These are phyloP conservation scores for Amphibolis antarctica DNA, from an alignment of 106 monocot species.

Conservation along the genomic window DNA sequence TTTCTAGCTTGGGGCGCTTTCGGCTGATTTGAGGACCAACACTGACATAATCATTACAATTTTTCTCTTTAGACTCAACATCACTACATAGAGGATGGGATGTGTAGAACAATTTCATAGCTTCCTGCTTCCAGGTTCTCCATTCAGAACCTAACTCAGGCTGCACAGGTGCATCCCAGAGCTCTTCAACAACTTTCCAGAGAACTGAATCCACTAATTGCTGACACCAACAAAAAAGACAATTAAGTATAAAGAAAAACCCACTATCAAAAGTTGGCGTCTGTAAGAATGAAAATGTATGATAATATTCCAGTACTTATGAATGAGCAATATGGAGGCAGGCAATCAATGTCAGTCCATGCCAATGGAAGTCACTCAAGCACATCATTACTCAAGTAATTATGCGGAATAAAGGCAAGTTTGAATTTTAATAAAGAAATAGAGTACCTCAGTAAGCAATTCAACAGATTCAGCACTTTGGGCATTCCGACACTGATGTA, in stretches of 20 bases:
- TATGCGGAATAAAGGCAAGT: neutral
- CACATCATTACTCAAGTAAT: neutral
- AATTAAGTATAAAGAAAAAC: neutral
- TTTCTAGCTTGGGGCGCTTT: constrained; percentile 66
- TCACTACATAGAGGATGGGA: constrained; percentile 23
- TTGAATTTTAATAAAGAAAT: neutral
- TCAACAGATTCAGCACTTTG: constrained; percentile 65
- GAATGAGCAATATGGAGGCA: no score
- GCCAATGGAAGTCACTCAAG: neutral
- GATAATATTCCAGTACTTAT: no score
- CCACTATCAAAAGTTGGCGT: neutral
- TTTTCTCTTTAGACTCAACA: constrained; percentile 18
- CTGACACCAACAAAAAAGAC: constrained; percentile 25
- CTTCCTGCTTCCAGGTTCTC: constrained; percentile 88
- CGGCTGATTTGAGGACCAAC: constrained; percentile 28
- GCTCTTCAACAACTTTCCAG: constrained; percentile 61
- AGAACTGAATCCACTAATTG: constrained; percentile 56
- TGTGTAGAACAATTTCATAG: constrained; percentile 45
- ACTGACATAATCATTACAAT: constrained; percentile 12
- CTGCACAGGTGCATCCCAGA: constrained; percentile 63
- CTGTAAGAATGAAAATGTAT: no score
- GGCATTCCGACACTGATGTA: constrained; percentile 45
- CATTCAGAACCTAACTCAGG: constrained; percentile 61
- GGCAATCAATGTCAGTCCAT: no score
- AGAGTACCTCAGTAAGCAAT: constrained; percentile 59